Base-by-base conservation (phyloP, 2,329 filamentous ascomycete species). In the Escovopsis sp. region DNA sequence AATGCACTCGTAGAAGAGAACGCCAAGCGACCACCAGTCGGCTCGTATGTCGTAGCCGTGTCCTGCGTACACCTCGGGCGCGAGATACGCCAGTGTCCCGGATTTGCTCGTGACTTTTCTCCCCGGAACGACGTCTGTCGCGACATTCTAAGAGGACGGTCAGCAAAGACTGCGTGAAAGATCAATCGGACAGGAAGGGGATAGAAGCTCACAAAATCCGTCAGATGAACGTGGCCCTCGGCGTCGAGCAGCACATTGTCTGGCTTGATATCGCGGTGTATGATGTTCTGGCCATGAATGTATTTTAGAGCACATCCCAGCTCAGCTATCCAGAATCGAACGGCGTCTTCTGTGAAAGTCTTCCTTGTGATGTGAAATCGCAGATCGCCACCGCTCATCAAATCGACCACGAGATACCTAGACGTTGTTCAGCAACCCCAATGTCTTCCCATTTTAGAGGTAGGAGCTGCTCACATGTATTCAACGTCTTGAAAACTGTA, bases 401-500 rank as follows among this genome's bases (percentile, higher is more conserved):
- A 64, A 61, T 98, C 90, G 43, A 98, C 86, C 35, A 98, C 88
- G 37, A 98, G 76, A 57, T 98, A 94, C 83, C 94, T 79, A 55
- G 18, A 15, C 8, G 17, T 23, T 10, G 8, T 31, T 31, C 14
- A 23, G 21, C 28, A 23, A 19, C n/a, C 5, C 16, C 31, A 18
- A n/a, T 25, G 9, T 8, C 12, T 31, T 31, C 12, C 5, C 6
- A 16, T 6, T n/a, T n/a, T n/a, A n/a, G n/a, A 3, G 18, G 17
- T 14, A 15, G n/a, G 25, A 18, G 18, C 34, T 39, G 58, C 82
- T 52, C 68, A 94, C 85, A 98, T 80, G 61, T 98, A 98, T 59
- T 98, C 90, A 49, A 96, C 86, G 59, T 98, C 90, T 61, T 98
- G 90, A 55, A 98, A 98, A 61, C 87, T 94, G 63, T 96, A 98